Base-by-base conservation (phyloP, 163 green algal species). In the Chloromonas sp. region DNA sequence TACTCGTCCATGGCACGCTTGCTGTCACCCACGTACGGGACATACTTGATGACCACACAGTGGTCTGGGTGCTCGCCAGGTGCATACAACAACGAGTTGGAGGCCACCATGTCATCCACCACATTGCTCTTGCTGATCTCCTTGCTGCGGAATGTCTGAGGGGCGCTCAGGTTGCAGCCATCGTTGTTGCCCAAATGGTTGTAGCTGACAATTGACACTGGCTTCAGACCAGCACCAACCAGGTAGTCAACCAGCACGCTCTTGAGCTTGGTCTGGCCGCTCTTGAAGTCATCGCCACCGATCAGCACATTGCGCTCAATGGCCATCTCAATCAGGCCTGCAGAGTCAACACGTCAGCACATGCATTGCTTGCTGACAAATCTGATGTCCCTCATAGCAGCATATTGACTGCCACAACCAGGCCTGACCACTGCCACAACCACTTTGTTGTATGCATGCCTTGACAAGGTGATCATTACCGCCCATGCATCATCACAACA, bases 161-260 rank as follows among this genome's bases (percentile, higher is more conserved):
- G 97, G n/a, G 97, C 97, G 0, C 87, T 95, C 14, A 99, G 93
- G 93, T 99, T 99, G 87, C 97, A 95, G 84, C 97, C 97, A 87
- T 99, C 97, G 88, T 99, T 99, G 94, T 99, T 99, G 84, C 97
- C 97, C 77, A 99, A 90, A 90, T 99, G 97, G 91, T 99, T 99
- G 94, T 99, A 99, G 60, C 91, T 97, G 58, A 99, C 97, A 82
- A 99, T 99, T 81, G 92, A 96, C 59, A 93, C 97, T 60, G 97
- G 97, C 94, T 99, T 99, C 87, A 99, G 95, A 85, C 97, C 97
- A 0, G 97, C 97, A 78, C 97, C 97, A 3, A 90, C 97, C 86
- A 99, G 87, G 88, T 97, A 99, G 89, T 99, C 97, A 13, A 99
- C 97, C 82, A 99, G 90, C 78, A 99, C 97, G 14, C 87, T 95